Evolutionary conservation across 2,329 filamentous ascomycete species (phyloP), one percentile per base, ranked within the genome.

Genomic region (Akanthomyces lecanii): DNA sequence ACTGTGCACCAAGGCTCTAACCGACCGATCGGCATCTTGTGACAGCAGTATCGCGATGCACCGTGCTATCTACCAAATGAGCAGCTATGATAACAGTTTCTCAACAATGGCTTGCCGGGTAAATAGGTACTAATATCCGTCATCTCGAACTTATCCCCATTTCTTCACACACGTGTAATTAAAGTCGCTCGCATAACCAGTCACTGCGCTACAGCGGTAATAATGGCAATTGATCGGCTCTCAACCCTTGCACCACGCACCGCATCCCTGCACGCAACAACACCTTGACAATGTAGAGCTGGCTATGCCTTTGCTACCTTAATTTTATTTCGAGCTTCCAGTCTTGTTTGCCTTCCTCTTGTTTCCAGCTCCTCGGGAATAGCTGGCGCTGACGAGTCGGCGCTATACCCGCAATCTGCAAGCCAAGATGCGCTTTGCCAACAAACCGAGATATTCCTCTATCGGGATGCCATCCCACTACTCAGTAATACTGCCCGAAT

Each of bases 371-470:
- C 11, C 8, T 14, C 38, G 44, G 33, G 25, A 16, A n/a, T 36
- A 25, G 7, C 12, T 25, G 21, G 23, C 14, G 4, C 23, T 50
- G 55, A n/a, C 33, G n/a, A 52, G n/a, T 45, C 14, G 16, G 38
- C 38, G 36, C 14, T 45, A 21, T 28, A 28, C 40, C 56, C 44
- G 45, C 23, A 50, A 14, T 23, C 11, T 28, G 40, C 56, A 28
- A 51, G 30, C 56, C 56, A 42, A 50, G 45, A 51, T 14, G 28
- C 23, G 11, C n/a, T 8, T 38, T 38, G 50, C 45, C 28, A 57
- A 44, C 47, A 57, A 63, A 63, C 33, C 61, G 61, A 57, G 54
- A 58, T 63, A 63, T 63, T 47, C 61, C 47, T 63, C 42, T 63
- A 63, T 36, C 61, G 61, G 61, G 54, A 63, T 44, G n/a, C n/a